phyloP scores from a whole-genome alignment of 164 flowering plant species.

The Santalum album region DNA sequence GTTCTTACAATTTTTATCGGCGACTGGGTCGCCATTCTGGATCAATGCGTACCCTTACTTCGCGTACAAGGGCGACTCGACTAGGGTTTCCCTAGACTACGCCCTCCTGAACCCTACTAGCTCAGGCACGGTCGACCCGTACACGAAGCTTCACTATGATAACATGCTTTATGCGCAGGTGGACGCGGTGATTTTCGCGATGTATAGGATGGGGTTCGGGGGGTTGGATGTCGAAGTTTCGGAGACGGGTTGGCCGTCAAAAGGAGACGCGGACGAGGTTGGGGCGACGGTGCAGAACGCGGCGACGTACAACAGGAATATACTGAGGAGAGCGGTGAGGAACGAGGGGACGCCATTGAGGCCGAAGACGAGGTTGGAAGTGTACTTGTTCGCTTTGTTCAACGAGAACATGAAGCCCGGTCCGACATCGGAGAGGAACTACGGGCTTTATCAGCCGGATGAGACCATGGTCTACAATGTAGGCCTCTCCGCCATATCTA shows the following conservation, averaged over 20 bases:
- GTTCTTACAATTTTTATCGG: slow-evolving; percentile 41
- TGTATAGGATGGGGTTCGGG: slow-evolving; percentile 49
- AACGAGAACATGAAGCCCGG: slow-evolving; percentile 91
- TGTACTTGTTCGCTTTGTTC: slow-evolving; percentile 78
- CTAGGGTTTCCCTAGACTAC: slow-evolving; percentile 49
- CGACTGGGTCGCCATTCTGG: slow-evolving; percentile 76
- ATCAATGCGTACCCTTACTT: slow-evolving; percentile 93
- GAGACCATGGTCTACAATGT: slow-evolving; percentile 85
- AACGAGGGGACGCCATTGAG: slow-evolving; percentile 84
- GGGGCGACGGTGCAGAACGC: slow-evolving; percentile 81
- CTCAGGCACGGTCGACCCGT: slow-evolving; percentile 55
- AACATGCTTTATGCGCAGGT: slow-evolving; percentile 93
- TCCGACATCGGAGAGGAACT: slow-evolving; percentile 85
- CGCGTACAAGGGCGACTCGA: slow-evolving; percentile 67
- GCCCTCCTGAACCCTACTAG: slow-evolving; percentile 46
- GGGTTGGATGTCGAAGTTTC: slow-evolving; percentile 70
- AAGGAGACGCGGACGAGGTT: slow-evolving; percentile 62
- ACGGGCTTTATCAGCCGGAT: slow-evolving; percentile 80
- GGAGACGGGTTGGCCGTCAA: slow-evolving; percentile 98
- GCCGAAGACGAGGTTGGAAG: slow-evolving; percentile 58
- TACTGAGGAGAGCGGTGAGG: slow-evolving; percentile 55
- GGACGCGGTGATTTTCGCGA: slow-evolving; percentile 73
- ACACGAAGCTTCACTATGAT: slow-evolving; percentile 67
- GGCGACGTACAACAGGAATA: slow-evolving; percentile 51
- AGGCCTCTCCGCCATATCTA: slow-evolving; percentile 39